Evolutionary conservation across 495 filamentous ascomycete species (phyloP).

Genomic region (Talaromyces wortmannii): DNA sequence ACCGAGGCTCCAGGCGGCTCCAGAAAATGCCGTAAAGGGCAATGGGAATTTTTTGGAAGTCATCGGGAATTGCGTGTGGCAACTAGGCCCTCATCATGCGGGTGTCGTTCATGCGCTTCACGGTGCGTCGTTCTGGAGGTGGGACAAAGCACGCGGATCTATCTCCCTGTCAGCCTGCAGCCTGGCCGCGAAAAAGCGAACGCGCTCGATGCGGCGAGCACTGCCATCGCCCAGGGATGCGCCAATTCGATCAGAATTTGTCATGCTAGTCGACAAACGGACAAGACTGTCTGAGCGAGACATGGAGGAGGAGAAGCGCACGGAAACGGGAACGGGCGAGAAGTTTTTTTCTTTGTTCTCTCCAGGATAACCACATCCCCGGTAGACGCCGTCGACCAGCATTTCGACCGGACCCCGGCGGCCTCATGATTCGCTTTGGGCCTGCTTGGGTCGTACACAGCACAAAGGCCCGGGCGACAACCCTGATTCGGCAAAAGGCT

Average conservation of each 20-base stretch:
- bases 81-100: background rate
- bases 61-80: too few relatives aligned
- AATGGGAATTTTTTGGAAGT: background rate
- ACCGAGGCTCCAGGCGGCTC: background rate
- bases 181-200: too few relatives aligned
- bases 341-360: background rate
- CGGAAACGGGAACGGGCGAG: background rate
- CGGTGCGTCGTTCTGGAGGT: background rate
- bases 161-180: background rate
- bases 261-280: background rate
- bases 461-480: background rate
- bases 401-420: background rate
- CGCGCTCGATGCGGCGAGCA: too few relatives aligned
- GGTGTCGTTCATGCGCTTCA: background rate
- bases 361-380: background rate
- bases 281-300: background rate
- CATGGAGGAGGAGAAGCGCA: too few relatives aligned
- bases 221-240: background rate
- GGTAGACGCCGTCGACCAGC: constrained; percentile 3
- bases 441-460: background rate
- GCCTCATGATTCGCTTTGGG: constrained; percentile 1
- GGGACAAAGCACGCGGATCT: background rate
- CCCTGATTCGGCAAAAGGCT: background rate
- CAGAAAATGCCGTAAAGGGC: background rate
- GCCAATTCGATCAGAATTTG: background rate